phyloP scores from a whole-genome alignment of 768 basidiomycete genomes.

The Podaxis sp. region DNA sequence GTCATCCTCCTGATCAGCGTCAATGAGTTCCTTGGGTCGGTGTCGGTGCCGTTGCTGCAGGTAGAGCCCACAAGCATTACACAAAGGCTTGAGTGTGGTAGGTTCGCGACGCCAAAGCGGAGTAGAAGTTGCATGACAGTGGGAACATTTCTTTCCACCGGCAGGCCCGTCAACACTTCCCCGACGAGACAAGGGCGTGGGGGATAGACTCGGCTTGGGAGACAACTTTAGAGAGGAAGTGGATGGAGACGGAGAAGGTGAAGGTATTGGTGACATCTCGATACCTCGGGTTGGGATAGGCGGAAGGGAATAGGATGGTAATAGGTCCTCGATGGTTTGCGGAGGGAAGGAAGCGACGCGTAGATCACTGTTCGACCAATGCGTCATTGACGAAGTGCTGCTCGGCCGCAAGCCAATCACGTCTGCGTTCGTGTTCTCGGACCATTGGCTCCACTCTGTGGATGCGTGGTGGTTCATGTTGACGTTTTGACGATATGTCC shows the following conservation, averaged over 20 bases:
- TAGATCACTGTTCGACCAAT: conserved; percentile 8
- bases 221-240: conserved; percentile 21
- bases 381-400: conserved; percentile 1
- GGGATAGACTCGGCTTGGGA: conserved; percentile 21
- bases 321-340: conserved; percentile 5
- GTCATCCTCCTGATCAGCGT: conserved; percentile 44
- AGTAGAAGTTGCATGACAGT: conserved; percentile 46
- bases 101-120: conserved; percentile 52
- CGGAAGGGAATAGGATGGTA: conserved; percentile 6
- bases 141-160: conserved; percentile 41
- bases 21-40: conserved; percentile 49
- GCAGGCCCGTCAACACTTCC: conserved; percentile 30
- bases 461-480: neutral
- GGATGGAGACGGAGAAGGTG: conserved; percentile 32
- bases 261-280: conserved; percentile 33
- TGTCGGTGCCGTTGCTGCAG: conserved; percentile 46
- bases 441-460: conserved; percentile 11
- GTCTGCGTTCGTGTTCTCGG: conserved; percentile 5
- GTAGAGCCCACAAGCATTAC: conserved; percentile 50
- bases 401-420: neutral
- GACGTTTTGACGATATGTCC: neutral
- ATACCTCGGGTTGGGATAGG: conserved; percentile 18
- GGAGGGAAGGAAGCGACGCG: conserved; percentile 9
- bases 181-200: conserved; percentile 25
- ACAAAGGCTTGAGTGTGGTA: conserved; percentile 41